Conservation (phyloP, 139 green algal species). For the Chlorella sp. region DNA sequence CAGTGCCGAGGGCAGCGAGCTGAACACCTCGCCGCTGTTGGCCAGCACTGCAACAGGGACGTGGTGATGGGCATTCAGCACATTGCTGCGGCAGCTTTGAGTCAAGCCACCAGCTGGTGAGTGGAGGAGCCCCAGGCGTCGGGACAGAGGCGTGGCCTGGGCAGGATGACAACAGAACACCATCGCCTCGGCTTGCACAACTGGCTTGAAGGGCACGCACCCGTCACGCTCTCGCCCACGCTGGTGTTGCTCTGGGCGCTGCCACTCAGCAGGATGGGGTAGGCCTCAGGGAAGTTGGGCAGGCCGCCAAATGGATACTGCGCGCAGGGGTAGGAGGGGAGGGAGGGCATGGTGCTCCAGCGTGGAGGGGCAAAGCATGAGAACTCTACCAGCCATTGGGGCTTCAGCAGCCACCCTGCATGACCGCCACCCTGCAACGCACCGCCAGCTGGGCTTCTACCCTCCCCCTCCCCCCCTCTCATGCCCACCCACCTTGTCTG, state of each 20-base stretch:
- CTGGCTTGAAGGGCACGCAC: not conserved
- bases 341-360: no score
- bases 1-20: conserved; percentile 40
- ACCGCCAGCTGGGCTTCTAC: no score
- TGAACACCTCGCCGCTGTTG: conserved; percentile 39
- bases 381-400: no score
- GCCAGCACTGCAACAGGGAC: conserved; percentile 39
- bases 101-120: no score
- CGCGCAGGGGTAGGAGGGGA: not conserved
- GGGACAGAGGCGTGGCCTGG: no score
- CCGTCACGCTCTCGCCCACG: conserved; percentile 10
- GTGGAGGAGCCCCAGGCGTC: not conserved
- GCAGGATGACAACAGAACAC: no score
- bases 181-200: no score
- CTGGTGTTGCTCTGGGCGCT: conserved; percentile 30
- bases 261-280: conserved; percentile 43
- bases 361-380: no score
- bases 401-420: no score
- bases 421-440: not conserved
- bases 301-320: conserved; percentile 49
- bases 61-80: not conserved
- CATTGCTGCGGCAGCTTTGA: not conserved
- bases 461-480: no score
- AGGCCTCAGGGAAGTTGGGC: conserved; percentile 46
- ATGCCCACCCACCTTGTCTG: not conserved